Base-by-base conservation (phyloP, 2,329 filamentous ascomycete genomes). In the Ampelomyces quisqualis region DNA sequence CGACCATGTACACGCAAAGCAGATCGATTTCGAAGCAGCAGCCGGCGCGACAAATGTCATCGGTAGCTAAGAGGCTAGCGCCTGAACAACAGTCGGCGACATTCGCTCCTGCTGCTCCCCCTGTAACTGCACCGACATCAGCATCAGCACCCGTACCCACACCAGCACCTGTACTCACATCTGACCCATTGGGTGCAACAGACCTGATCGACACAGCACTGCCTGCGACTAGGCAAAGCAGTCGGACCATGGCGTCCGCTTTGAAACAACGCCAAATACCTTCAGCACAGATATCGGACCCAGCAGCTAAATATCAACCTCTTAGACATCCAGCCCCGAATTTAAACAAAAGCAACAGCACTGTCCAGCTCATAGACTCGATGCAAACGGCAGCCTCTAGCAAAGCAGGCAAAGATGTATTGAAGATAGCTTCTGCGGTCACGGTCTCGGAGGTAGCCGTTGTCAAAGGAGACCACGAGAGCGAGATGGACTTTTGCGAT, bases 351-450 rank as follows among this genome's bases (percentile, higher is more conserved):
- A 32, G 15, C 15, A 19, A 13, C 9, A 15, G 15, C 7, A 39
- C 28, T 2, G 20, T 39, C 21, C 13, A 13, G 7, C n/a, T 27
- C 11, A 7, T 32, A 7, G 21, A 30, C 20, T 23, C 26, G 8
- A 20, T 19, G 1, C 11, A 13, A 6, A 7, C 5, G 4, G 17
- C 14, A 7, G 11, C n/a, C 2, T 9, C 14, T 4, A 26, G 13
- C n/a, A 22, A 19, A 8, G 15, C 11, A 22, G 10, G 13, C 2
- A 11, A 23, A 4, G 23, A 26, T 3, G n/a, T 30, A 1, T n/a
- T 20, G 29, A 53, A 55, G 17, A 28, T 22, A 2, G 33, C 14
- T 4, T 26, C 51, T 10, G 21, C 27, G 7, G 46, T 55, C 34
- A 30, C 34, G 10, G 24, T 37, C 8, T 11, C 23, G 3, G 34